Evolutionary conservation across 768 basidiomycete species (phyloP), one percentile per base, ranked within the genome.

Genomic region (Mycena polygramma): DNA sequence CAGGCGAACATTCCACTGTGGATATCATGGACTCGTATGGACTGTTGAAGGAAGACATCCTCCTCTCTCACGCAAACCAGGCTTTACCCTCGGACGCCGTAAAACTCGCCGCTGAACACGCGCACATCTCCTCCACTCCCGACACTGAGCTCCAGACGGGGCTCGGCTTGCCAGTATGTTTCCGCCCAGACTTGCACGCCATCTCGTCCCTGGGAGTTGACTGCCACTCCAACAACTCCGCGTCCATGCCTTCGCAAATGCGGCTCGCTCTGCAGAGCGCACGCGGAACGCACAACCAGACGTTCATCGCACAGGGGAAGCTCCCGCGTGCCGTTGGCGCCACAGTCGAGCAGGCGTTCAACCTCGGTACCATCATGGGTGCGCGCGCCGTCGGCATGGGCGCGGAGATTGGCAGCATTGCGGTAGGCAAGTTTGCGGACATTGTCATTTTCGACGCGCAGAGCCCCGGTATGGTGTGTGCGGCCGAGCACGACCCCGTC

Each of bases 191-290:
- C 60, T 20, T 69, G 9, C 36, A 57, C 63, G 9, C 30, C 11
- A 35, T 66, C n/a, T 48, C 71, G 14, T 69, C 72, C 24, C 63
- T 73, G 24, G 71, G 71, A 30, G 45, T 73, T 53, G 71, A 73
- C 68, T 73, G 71, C 64, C 67, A 73, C 49, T 36, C 52, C 13
- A 69, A 54, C 63, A 66, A 66, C 63, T 66, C 71, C 11, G 71
- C 58, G 54, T 68, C 69, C 68, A 66, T 73, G 10, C 63, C 69
- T 53, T 30, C 63, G n/a, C 71, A 73, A 20, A 73, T 73, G 71
- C 62, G 71, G 1, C 63, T 73, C 48, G 66, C 67, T 22, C 24
- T 72, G 36, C 71, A 73, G 48, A 63, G 24, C 53, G 68, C 68
- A 2, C 72, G 72, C 26, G 68, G 63, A 0, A 19, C 49, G 17